phyloP scores from a whole-genome alignment of 805 yeast species.

The Cyberlindnera japonica region DNA sequence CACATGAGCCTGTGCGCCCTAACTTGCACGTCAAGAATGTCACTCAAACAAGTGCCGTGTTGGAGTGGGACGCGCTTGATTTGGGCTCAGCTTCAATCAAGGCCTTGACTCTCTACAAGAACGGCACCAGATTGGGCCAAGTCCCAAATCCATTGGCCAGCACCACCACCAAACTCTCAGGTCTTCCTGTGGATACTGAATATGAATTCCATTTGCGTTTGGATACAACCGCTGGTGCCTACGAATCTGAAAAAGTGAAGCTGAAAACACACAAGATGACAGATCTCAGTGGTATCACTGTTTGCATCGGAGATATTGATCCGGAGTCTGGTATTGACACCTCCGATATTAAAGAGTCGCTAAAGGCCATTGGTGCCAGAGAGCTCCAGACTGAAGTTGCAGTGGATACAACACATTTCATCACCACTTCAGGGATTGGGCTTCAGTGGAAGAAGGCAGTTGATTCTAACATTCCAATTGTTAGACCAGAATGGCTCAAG shows the following conservation, averaged over 20 bases:
- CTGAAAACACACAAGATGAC: conserved; percentile 94
- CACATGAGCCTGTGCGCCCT: conserved; percentile 68
- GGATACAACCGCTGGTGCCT: conserved; percentile 88
- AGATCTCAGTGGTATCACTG: conserved; percentile 86
- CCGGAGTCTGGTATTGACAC: conserved; percentile 41
- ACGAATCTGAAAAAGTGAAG: conserved; percentile 59
- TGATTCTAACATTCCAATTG: conserved; percentile 85
- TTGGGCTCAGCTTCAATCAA: conserved; percentile 80
- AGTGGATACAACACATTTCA: conserved; percentile 92
- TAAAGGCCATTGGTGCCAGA: conserved; percentile 75
- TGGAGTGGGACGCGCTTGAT: conserved; percentile 88
- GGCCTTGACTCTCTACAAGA: conserved; percentile 73
- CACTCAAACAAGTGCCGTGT: conserved; percentile 91
- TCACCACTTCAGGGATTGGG: conserved; percentile 70
- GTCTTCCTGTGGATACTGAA: conserved; percentile 80
- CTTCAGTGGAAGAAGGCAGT: conserved; percentile 75
- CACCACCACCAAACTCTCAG: conserved; percentile 83
- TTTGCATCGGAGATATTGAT: conserved; percentile 81
- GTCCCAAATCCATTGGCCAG: conserved; percentile 81
- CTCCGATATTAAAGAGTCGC: conserved; percentile 58
- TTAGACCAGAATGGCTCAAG: conserved; percentile 94
- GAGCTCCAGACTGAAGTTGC: conserved; percentile 69
- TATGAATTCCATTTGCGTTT: conserved; percentile 77
- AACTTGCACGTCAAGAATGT: conserved; percentile 65
- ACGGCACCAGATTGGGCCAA: conserved; percentile 62